A percentile compares a stretch with the other conserved stretches of the same genome.
These are phyloP conservation scores for Clarireedia hainanense DNA, from an alignment of 2,329 filamentous ascomycete species.

Conservation along the genomic window DNA sequence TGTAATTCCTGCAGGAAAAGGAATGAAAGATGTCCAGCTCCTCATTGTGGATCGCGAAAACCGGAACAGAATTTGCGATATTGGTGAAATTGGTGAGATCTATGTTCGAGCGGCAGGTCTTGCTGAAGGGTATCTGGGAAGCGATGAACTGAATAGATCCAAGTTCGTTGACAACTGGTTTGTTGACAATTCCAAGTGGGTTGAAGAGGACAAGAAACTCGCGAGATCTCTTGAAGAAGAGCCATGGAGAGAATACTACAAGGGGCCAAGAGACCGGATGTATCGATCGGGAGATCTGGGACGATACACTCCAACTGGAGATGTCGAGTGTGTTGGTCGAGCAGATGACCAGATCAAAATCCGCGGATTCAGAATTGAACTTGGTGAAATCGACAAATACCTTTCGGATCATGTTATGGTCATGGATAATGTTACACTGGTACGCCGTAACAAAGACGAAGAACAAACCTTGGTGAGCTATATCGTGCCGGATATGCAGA, in stretches of 20 bases:
- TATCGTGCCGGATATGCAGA: slow-evolving; percentile 71
- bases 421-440: slow-evolving; percentile 76
- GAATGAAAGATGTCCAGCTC: slow-evolving; percentile 85
- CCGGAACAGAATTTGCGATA: slow-evolving; percentile 58
- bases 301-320: slow-evolving; percentile 57
- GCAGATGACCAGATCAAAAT: slow-evolving; percentile 92
- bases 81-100: slow-evolving; percentile 80
- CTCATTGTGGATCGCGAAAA: slow-evolving; percentile 70
- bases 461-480: slow-evolving; percentile 85
- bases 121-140: slow-evolving; percentile 64
- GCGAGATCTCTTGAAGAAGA: slow-evolving; percentile 52
- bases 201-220: slow-evolving; percentile 44
- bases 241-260: slow-evolving; percentile 71
- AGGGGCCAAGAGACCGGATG: slow-evolving; percentile 75
- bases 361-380: slow-evolving; percentile 89
- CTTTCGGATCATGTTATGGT: slow-evolving; percentile 67
- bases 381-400: slow-evolving; percentile 85
- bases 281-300: slow-evolving; percentile 88
- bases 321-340: slow-evolving; percentile 71
- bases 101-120: slow-evolving; percentile 76
- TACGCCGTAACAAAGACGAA: slow-evolving; percentile 76
- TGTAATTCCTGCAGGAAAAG: slow-evolving; percentile 73
- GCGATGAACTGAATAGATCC: slow-evolving; percentile 24
- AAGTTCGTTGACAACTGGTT: slow-evolving; percentile 31
- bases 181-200: slow-evolving; percentile 29